Base-by-base conservation (phyloP, 2,329 filamentous ascomycete species). In the Aspergillus sclerotialis region DNA sequence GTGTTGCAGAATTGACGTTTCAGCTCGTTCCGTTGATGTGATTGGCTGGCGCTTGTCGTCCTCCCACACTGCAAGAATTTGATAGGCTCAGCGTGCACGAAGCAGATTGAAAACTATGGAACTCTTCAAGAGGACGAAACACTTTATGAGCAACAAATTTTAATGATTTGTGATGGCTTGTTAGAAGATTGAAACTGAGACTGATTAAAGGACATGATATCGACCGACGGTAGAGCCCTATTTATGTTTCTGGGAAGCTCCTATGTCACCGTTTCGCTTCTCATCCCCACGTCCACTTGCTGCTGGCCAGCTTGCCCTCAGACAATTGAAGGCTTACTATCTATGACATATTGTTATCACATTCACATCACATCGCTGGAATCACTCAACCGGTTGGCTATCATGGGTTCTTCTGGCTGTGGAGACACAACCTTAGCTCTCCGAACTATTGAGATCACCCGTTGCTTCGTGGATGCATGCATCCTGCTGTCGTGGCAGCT, bases 171-270 rank as follows among this genome's bases (percentile, higher is more conserved):
- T 50, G 39, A 43, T 39, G 36, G 19, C 33, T 38, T 35, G 19
- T 39, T 44, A 50, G 41, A 37, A 43, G 37, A 42, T 43, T 60
- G 57, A 56, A 56, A 59, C 52, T 44, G 40, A 40, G 36, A 40
- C 44, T 50, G 45, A 52, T 52, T 49, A 47, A 46, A 45, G 5
- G 10, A 12, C 13, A 25, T 14, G 4, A n/a, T 12, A 11, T 21
- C 43, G 40, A 41, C 46, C 59, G 58, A 52, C 35, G 37, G 40
- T 34, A 40, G 44, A 42, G 44, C 33, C 48, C 48, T 64, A 64
- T 64, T 64, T 64, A 64, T 64, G 59, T 57, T 58, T 56, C 36
- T 49, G 43, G 38, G 39, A 50, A 38, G 42, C 44, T 50, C 44
- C 42, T 34, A 55, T 53, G 40, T 42, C 38, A 50, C 42, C 30